phyloP scores from a whole-genome alignment of 2,329 filamentous ascomycete species.

The Thermoascus crustaceus region DNA sequence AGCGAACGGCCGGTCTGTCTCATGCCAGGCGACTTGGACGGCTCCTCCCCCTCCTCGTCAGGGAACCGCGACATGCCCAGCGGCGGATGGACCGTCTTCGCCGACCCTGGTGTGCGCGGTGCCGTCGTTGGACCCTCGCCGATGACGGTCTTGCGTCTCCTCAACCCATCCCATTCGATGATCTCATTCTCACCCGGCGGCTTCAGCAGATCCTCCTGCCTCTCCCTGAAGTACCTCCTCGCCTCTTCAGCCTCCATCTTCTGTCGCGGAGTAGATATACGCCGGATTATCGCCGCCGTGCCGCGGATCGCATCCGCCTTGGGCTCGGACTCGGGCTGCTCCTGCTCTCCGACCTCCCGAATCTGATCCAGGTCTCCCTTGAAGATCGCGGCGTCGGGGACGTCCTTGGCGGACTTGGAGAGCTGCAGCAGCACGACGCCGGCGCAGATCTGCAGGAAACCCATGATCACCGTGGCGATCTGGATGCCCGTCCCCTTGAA shows the following conservation, averaged over 20 bases:
- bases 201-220: constrained; percentile 59
- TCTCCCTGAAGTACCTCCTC: constrained; percentile 71
- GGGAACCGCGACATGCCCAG: constrained; percentile 84
- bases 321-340: constrained; percentile 92
- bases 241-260: constrained; percentile 75
- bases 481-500: constrained; percentile 78
- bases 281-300: constrained; percentile 75
- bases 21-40: constrained; percentile 33
- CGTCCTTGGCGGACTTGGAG: constrained; percentile 97
- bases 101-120: constrained; percentile 31
- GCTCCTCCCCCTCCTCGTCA: constrained; percentile 50
- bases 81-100: constrained; percentile 59
- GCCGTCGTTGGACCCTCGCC: constrained; percentile 38
- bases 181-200: constrained; percentile 70
- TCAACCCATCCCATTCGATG: constrained; percentile 86
- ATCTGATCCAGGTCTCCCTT: constrained; percentile 90
- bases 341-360: constrained; percentile 86
- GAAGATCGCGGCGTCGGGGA: constrained; percentile 88
- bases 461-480: constrained; percentile 84
- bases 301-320: constrained; percentile 95
- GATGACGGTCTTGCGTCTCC: constrained; percentile 58
- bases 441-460: constrained; percentile 87
- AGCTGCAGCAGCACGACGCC: constrained; percentile 88
- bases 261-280: constrained; percentile 65
- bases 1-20: constrained; percentile 24